Conservation (phyloP, 139 green algal species). For the Nannochloris sp. region DNA sequence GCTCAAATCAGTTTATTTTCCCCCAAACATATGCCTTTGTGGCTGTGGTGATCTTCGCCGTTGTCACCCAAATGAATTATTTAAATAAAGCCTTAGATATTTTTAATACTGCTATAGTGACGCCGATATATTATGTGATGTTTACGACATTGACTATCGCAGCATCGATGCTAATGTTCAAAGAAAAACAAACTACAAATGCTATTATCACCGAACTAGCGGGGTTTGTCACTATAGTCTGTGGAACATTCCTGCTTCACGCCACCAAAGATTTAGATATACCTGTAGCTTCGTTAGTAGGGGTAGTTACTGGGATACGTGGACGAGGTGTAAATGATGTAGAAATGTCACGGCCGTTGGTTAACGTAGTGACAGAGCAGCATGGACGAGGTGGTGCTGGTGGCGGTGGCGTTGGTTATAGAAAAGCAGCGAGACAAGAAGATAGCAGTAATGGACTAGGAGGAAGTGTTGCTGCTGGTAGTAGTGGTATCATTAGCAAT, state of each 20-base stretch:
- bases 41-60: slow-evolving; percentile 65
- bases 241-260: slow-evolving; percentile 89
- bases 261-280: slow-evolving; percentile 75
- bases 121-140: slow-evolving; percentile 98
- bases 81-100: slow-evolving; percentile 95
- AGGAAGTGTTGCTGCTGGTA: not conserved
- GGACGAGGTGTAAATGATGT: not conserved
- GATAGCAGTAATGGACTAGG: not conserved
- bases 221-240: slow-evolving; percentile 93
- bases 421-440: not conserved
- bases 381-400: not conserved
- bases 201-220: slow-evolving; percentile 72
- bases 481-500: not conserved
- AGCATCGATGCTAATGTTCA: slow-evolving; percentile 68
- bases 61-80: slow-evolving; percentile 96
- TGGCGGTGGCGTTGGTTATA: not conserved
- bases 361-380: not conserved
- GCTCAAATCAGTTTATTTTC: slow-evolving; percentile 82
- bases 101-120: slow-evolving; percentile 97
- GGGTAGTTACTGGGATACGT: not conserved
- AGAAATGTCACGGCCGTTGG: not conserved
- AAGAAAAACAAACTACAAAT: slow-evolving; percentile 52
- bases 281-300: not conserved
- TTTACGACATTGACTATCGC: slow-evolving; percentile 91
- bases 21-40: slow-evolving; percentile 66